Base-by-base conservation (phyloP, 2,329 filamentous ascomycete genomes). In the Arachnopeziza araneosa region DNA sequence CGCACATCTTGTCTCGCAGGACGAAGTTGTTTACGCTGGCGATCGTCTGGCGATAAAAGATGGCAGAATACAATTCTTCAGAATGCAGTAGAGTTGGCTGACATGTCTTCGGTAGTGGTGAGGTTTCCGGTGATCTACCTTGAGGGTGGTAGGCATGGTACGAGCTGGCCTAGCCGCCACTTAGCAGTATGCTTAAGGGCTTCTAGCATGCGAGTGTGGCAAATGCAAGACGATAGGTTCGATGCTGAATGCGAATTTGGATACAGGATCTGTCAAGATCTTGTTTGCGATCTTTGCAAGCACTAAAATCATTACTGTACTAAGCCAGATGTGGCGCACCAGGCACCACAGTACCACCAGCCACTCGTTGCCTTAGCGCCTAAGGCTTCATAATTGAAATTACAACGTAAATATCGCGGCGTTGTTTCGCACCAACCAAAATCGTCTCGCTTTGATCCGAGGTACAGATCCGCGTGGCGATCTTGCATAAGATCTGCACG, bases 161-260 rank as follows among this genome's bases (percentile, higher is more conserved):
- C 49, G 51, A 53, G 51, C 23, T 22, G 51, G 23, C 51, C 51
- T 24, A 53, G 51, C 51, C 51, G 51, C 51, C 48, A 56, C 55
- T 50, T 59, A 59, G 57, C 52, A 59, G 57, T 59, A 36, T 55
- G 52, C 57, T 55, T 52, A 54, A 55, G 57, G 57, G 55, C 55
- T 24, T 54, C 30, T 54, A 54, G 44, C 23, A 54, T 51, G 36
- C 23, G 53, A 52, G 52, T 55, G 50, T 59, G 44, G 57, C 44
- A 51, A 30, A 52, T 36, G 26, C 24, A 50, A 58, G 53, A 60
- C 48, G 49, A 60, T 60, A 56, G 26, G 58, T 4, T 55, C 54
- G 58, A 60, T 60, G 53, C 53, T 60, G 54, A 60, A 60, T 56
- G 54, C 54, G 58, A 56, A 52, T 60, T 60, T 55, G 52, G 57